Base-by-base conservation (phyloP, 371 early-diverging fungal genomes). In the Basidiobolus meristosporus region DNA sequence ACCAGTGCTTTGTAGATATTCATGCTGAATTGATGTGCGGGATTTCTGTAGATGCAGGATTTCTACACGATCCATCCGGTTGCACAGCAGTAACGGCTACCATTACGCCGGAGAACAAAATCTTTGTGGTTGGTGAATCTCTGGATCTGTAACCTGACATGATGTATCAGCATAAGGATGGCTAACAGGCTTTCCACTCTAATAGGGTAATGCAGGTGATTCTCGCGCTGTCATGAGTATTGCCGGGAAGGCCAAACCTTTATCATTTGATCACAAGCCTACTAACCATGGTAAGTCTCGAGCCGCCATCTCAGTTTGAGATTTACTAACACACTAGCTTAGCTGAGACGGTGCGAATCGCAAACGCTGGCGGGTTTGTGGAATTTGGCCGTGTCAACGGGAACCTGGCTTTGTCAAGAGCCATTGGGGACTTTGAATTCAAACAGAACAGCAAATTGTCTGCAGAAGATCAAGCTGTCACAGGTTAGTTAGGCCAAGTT, bases 221-320 rank as follows among this genome's bases (percentile, higher is more conserved):
- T 90, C 91, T 31, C 73, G 97, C 22, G 82, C 85, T 20, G 75
- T 96, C 31, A 49, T 96, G 18, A 69, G 79, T 50, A 52, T 53
- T 28, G 51, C 65, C 20, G 97, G 97, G 10, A 47, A 44, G 3
- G 84, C 85, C 1, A 54, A 63, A 12, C 65, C 81, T 6, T 59
- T 96, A 43, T 88, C 90, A 14, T 60, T 63, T 47, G 97, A 96
- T 56, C 97, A 96, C 62, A 96, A 96, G 53, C 97, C 97, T n/a
- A 67, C 53, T 14, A 77, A 84, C 53, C 59, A 60, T 31, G 59
- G 59, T 62, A 56, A 14, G 32, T 2, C n/a, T n/a, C n/a, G n/a
- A n/a, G n/a, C n/a, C n/a, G n/a, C n/a, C n/a, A n/a, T n/a, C n/a
- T n/a, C n/a, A n/a, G n/a, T n/a, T n/a, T n/a, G n/a, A n/a, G n/a